These are phyloP conservation scores for Aspergillus puulaauensis DNA, from an alignment of 2,329 filamentous ascomycete species.

Conservation along the genomic window DNA sequence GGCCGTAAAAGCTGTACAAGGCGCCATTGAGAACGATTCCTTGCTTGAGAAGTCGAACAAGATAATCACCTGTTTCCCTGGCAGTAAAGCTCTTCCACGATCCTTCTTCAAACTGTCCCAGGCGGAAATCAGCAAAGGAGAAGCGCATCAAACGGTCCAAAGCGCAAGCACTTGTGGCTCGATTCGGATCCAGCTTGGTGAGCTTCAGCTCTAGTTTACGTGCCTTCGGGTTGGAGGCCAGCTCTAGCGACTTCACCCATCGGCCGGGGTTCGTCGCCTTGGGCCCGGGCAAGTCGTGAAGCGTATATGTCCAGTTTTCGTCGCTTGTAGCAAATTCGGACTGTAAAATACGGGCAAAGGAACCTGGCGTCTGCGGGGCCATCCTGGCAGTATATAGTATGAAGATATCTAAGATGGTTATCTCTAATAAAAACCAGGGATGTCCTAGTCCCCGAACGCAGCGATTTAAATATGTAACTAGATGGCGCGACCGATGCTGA, in stretches of 20 bases:
- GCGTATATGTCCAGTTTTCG: neutral
- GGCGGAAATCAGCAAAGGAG: neutral
- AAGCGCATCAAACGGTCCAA: neutral
- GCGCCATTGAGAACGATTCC: neutral
- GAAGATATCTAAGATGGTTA: no score
- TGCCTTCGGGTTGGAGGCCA: neutral
- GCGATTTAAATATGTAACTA: no score
- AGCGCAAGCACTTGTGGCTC: neutral
- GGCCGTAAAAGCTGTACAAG: constrained; percentile 4
- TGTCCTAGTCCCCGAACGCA: no score
- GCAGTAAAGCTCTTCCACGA: neutral
- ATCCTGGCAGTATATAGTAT: neutral
- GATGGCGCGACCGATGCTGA: no score
- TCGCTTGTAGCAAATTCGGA: neutral
- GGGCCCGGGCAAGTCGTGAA: neutral
- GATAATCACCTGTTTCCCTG: neutral
- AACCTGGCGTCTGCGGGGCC: neutral
- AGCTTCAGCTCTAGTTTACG: neutral
- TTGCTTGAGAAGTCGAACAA: neutral
- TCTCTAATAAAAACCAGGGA: no score
- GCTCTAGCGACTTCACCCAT: neutral
- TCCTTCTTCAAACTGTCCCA: neutral
- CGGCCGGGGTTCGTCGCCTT: neutral
- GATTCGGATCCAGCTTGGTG: neutral
- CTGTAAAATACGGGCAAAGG: neutral